Conservation (phyloP, 116 monocot genomes). For the Posidonia oceanica region DNA sequence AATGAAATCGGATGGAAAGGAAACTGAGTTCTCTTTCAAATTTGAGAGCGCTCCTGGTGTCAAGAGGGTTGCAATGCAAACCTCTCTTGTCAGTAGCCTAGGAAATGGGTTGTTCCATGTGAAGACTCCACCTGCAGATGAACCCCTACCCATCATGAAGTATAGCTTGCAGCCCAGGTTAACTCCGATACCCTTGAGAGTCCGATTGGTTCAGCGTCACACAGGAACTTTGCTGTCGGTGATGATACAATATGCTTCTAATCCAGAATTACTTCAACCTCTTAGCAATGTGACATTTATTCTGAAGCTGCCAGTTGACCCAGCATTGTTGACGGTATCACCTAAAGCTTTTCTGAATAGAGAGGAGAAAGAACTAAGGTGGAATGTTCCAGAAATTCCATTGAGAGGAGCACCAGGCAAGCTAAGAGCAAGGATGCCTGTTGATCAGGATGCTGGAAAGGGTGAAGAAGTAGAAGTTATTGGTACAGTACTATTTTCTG, state of each 20-base stretch:
- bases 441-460: constrained; percentile 59
- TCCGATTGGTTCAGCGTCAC: constrained; percentile 83
- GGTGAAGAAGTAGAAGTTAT: constrained; percentile 58
- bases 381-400: constrained; percentile 74
- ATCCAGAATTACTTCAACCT: constrained; percentile 53
- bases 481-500: constrained; percentile 62
- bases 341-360: constrained; percentile 80
- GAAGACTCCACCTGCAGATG: constrained; percentile 47
- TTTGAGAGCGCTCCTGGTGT: constrained; percentile 59
- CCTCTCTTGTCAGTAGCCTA: constrained; percentile 49
- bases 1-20: constrained; percentile 54
- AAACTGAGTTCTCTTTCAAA: constrained; percentile 84
- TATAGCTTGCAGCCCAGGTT: constrained; percentile 68
- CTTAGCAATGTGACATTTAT: constrained; percentile 72
- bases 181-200: constrained; percentile 74
- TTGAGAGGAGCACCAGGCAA: constrained; percentile 55
- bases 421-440: constrained; percentile 81
- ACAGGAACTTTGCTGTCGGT: constrained; percentile 75
- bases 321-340: constrained; percentile 71
- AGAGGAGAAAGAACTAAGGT: constrained; percentile 66
- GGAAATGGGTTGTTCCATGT: constrained; percentile 83
- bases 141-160: constrained; percentile 65
- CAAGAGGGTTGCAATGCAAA: constrained; percentile 75
- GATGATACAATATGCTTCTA: constrained; percentile 89
- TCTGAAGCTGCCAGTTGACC: constrained; percentile 86